Evolutionary conservation across 208 protist genomes (phyloP).

Genomic region (Leishmania braziliensis): DNA sequence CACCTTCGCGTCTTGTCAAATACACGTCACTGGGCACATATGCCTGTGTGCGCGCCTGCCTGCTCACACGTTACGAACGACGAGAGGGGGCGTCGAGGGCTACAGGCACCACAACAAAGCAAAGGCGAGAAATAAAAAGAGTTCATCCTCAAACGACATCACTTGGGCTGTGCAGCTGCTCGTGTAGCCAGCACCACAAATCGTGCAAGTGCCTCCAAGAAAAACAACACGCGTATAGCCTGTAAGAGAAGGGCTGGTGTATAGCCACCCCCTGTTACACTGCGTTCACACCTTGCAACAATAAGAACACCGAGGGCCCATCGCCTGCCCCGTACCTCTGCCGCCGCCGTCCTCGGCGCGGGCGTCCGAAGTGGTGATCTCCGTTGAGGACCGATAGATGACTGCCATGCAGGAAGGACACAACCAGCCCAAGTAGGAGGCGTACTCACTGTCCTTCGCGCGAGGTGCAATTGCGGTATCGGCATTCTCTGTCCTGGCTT

Average conservation of each 20-base stretch:
- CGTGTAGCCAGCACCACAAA: not conserved
- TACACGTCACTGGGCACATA: not conserved
- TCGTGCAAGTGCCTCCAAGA: not conserved
- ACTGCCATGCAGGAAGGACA: conserved; percentile 74
- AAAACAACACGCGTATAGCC: not conserved
- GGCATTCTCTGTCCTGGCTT: not conserved
- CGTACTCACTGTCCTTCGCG: conserved; percentile 1
- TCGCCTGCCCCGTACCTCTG: not conserved
- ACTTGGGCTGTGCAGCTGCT: not conserved
- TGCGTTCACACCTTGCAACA: conserved; percentile 14
- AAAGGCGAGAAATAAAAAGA: not conserved
- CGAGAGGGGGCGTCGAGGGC: no score
- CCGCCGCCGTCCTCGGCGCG: conserved; percentile 3
- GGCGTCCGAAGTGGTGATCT: conserved; percentile 23
- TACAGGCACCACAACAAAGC: not conserved
- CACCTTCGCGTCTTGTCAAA: not conserved
- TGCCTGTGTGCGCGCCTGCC: not conserved
- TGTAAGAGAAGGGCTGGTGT: not conserved
- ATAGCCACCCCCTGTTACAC: not conserved
- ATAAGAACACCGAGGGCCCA: conserved; percentile 33
- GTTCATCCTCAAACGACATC: not conserved
- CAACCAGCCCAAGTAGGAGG: conserved; percentile 64
- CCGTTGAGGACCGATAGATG: conserved; percentile 35
- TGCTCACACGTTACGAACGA: not conserved
- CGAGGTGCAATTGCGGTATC: not conserved